Base-by-base conservation (phyloP, 2,329 filamentous ascomycete species). In the Sclerotinia subarctica region DNA sequence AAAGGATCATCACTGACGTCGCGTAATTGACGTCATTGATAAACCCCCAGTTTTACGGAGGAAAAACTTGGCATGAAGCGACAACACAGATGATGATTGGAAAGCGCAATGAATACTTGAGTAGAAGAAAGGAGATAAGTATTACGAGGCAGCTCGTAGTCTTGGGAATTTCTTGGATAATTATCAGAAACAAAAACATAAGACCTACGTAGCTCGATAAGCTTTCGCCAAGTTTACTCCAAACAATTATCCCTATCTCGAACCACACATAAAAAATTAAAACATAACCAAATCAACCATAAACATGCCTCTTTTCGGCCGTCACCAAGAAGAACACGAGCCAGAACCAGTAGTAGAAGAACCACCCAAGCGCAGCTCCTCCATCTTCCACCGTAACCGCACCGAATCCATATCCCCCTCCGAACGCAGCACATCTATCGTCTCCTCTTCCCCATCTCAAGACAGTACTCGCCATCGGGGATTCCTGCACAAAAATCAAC, bases 361-460 rank as follows among this genome's bases (percentile, higher is more conserved):
- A 52, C 57, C 52, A 19, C 60, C 53, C 7, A 57, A 66, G n/a
- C 64, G 64, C 19, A 59, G 52, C 21, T 62, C 64, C 11, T 67
- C 64, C 15, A 51, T 67, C 19, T 67, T 67, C 56, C 64, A 66
- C 24, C 64, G 64, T 26, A 66, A 67, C 46, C 64, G 56, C 42
- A 13, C 26, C 5, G 49, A 51, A 13, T 67, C 64, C 35, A 32
- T 51, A 13, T 67, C 64, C 42, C 56, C 19, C 11, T 60, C 54
- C 21, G 64, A 67, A 59, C 64, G 64, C 29, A 46, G 54, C 35
- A 53, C 52, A 46, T 62, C 64, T 8, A 67, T 56, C 7, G 64
- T 52, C 42, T 53, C 64, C 11, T 49, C 64, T 3, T 35, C 52
- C 17, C 42, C 53, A 13, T 60, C 64, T n/a, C 58, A 62, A n/a